These are phyloP conservation scores for Kwoniella bestiolae DNA, from an alignment of 768 basidiomycete species.

Conservation along the genomic window DNA sequence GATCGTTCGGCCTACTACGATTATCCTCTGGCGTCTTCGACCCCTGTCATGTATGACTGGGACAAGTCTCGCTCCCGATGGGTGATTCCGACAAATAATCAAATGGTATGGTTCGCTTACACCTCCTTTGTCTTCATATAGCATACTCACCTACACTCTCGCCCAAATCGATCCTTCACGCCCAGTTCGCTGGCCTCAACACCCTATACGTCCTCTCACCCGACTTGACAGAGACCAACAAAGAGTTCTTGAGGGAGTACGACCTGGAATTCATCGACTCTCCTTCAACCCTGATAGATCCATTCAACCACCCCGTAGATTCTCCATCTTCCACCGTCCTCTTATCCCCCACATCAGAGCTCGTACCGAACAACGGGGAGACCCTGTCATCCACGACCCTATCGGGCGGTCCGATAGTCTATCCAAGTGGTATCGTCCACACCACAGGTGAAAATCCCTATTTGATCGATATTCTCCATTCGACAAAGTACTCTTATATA, in stretches of 20 bases:
- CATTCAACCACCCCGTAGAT: slow-evolving; percentile 77
- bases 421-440: slow-evolving; percentile 44
- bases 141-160: slow-evolving; percentile 82
- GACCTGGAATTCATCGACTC: slow-evolving; percentile 85
- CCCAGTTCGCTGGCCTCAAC: slow-evolving; percentile 66
- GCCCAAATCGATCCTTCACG: slow-evolving; percentile 62
- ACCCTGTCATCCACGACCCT: slow-evolving; percentile 32
- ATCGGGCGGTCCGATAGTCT: slow-evolving; percentile 46
- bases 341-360: slow-evolving; percentile 62
- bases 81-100: no score
- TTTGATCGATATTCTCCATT: slow-evolving; percentile 78
- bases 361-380: slow-evolving; percentile 71
- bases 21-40: no score
- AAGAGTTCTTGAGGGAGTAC: slow-evolving; percentile 86
- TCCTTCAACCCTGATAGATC: slow-evolving; percentile 79
- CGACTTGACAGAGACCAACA: slow-evolving; percentile 64
- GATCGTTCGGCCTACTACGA: not conserved
- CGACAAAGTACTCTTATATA: slow-evolving; percentile 61
- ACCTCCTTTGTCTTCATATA: slow-evolving; percentile 58
- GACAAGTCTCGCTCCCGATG: not conserved
- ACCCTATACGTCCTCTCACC: slow-evolving; percentile 80
- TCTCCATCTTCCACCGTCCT: slow-evolving; percentile 71
- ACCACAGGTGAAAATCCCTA: slow-evolving; percentile 63
- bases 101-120: not conserved
- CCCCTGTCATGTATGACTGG: no score